phyloP scores from a whole-genome alignment of 2,329 filamentous ascomycete species.

The Zarea fungicola region DNA sequence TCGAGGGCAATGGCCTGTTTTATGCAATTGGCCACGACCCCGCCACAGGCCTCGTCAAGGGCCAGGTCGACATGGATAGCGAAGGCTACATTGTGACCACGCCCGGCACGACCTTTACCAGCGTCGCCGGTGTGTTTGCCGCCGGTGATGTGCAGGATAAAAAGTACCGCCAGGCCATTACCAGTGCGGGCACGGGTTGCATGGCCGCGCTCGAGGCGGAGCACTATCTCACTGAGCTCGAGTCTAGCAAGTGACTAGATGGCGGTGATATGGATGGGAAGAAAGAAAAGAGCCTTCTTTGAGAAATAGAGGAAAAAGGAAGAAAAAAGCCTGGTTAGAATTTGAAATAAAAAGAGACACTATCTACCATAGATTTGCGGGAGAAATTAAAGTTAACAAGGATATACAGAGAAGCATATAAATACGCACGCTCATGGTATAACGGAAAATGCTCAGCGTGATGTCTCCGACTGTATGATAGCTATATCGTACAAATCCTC shows the following conservation, averaged over 20 bases:
- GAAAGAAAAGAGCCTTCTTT: constrained; percentile 4
- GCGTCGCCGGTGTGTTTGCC: constrained; percentile 86
- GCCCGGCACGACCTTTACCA: constrained; percentile 84
- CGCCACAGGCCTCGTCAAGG: constrained; percentile 85
- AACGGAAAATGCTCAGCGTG: no score
- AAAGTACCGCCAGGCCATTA: constrained; percentile 95
- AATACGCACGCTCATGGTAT: no score
- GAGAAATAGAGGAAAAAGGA: neutral
- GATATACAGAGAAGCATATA: no score
- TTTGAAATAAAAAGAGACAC: neutral
- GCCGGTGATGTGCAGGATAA: constrained; percentile 98
- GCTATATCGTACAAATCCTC: no score
- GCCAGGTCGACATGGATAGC: constrained; percentile 77
- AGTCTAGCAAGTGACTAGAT: constrained; percentile 35
- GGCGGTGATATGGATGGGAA: neutral
- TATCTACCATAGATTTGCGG: no score
- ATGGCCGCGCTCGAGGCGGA: constrained; percentile 94
- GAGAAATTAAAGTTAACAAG: no score
- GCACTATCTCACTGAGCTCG: constrained; percentile 78
- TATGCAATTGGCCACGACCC: constrained; percentile 97
- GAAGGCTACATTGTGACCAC: constrained; percentile 89
- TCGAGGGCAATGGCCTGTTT: constrained; percentile 89
- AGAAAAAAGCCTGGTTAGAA: neutral
- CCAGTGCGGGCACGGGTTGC: constrained; percentile 92
- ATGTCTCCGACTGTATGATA: no score